These are phyloP conservation scores for Komagataea norvegica DNA, from an alignment of 1,139 yeast genomes.

Conservation along the genomic window DNA sequence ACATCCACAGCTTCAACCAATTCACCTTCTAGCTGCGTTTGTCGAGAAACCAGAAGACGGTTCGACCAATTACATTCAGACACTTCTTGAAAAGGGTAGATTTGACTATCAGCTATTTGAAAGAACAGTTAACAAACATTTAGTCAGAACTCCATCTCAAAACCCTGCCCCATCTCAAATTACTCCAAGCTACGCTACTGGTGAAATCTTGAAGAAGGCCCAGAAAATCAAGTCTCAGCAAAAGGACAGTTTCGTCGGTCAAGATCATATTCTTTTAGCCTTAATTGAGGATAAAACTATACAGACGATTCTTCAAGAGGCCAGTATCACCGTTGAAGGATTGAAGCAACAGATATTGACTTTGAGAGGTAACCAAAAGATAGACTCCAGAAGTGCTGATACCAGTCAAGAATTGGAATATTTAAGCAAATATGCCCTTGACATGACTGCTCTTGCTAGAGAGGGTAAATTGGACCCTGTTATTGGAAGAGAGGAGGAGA, in stretches of 20 bases:
- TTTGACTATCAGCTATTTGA: conserved; percentile 83
- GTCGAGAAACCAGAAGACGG: conserved; percentile 72
- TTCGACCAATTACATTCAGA: conserved; percentile 59
- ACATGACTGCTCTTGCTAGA: conserved; percentile 88
- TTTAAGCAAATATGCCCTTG: conserved; percentile 82
- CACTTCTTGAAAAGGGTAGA: conserved; percentile 82
- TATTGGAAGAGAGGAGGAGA: conserved; percentile 97
- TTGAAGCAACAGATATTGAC: conserved; percentile 77
- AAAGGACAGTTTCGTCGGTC: conserved; percentile 88
- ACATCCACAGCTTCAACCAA: conserved; percentile 77
- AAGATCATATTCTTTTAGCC: conserved; percentile 87
- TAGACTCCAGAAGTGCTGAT: conserved; percentile 93
- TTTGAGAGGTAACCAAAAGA: conserved; percentile 85
- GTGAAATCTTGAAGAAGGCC: conserved; percentile 65
- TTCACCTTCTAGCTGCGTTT: conserved; percentile 91
- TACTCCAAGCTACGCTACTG: conserved; percentile 64
- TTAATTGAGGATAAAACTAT: conserved; percentile 73
- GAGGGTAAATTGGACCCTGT: conserved; percentile 97
- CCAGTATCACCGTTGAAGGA: conserved; percentile 62
- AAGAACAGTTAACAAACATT: conserved; percentile 70
- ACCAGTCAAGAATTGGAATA: conserved; percentile 82
- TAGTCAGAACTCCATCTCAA: conserved; percentile 84
- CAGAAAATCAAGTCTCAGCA: conserved; percentile 76
- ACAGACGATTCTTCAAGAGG: conserved; percentile 70
- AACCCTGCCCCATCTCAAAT: conserved; percentile 80